Evolutionary conservation across 352 stramenopile species (phyloP), one percentile per base, ranked within the genome.

Genomic region (Phytophthora capsici): DNA sequence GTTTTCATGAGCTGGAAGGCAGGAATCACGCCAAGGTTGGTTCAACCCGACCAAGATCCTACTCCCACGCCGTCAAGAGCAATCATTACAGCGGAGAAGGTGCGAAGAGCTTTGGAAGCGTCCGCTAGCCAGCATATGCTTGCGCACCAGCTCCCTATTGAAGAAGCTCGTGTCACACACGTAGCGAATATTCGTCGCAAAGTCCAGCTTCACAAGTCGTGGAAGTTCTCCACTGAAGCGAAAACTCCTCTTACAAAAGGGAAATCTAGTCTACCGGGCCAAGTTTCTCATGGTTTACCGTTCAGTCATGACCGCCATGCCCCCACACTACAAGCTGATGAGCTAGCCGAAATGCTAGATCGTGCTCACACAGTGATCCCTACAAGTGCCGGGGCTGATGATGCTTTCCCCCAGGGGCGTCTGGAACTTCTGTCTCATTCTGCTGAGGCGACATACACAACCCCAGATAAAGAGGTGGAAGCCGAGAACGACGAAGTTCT

Each of bases 171-270:
- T 4, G 57, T 68, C 13, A 70, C 69, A 3, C 82, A 87, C 19
- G 66, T 75, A 4, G 64, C 66, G 17, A 89, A 82, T 51, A 80
- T 89, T 14, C 80, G 71, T 3, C 76, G 71, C 25, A 84, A 84
- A 41, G 54, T 88, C 14, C 82, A 83, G 34, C 69, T 91, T 0
- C 78, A 81, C 41, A 78, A 80, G 25, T 91, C 82, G 16, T 91
- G 82, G 82, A 77, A 83, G 44, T 69, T 72, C 14, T 64, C 58
- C 2, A 43, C 63, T n/a, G 40, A 63, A 3, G 34, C 32, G 17
- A 60, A 67, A 20, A 20, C 57, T 13, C 23, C 57, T 13, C 20
- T 26, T 8, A 43, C 51, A 16, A 22, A 28, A 2, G 26, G 28
- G 16, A 16, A 28, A 7, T 55, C 51, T 22, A 71, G 40, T 13